Percentiles rank a stretch among this genome's conserved stretches.
Evolutionary conservation across 129 eudicot genomes (phyloP).

Genomic region (Oenanthe sinensis): DNA sequence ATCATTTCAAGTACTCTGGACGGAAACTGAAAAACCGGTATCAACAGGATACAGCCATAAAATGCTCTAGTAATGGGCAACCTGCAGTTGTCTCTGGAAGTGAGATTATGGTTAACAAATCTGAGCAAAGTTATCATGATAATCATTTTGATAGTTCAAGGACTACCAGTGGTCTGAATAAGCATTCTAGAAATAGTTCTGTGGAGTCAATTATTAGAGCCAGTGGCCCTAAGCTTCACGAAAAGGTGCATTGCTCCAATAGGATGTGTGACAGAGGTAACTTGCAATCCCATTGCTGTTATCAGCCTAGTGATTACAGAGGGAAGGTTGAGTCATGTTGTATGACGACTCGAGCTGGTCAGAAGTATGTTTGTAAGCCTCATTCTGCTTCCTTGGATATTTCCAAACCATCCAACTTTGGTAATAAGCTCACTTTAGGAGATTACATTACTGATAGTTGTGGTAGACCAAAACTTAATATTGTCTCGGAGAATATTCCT

Average conservation of each 20-base stretch:
- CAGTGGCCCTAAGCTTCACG: slow-evolving; percentile 35
- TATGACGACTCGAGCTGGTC: slow-evolving; percentile 12
- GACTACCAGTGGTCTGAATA: slow-evolving; percentile 37
- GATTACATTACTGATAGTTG: slow-evolving; percentile 35
- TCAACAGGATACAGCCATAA: slow-evolving; percentile 16
- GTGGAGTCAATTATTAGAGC: slow-evolving; percentile 32
- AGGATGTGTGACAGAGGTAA: slow-evolving; percentile 45
- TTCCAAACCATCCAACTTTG: slow-evolving; percentile 41
- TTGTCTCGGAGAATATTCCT: slow-evolving; percentile 20
- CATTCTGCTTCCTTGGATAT: slow-evolving; percentile 39
- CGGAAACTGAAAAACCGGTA: slow-evolving; percentile 38
- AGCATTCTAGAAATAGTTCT: slow-evolving; percentile 39
- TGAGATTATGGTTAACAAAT: slow-evolving; percentile 38
- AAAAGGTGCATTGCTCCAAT: slow-evolving; percentile 41
- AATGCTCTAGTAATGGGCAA: slow-evolving; percentile 50
- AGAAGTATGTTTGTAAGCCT: slow-evolving; percentile 27
- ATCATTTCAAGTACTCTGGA: slow-evolving; percentile 29
- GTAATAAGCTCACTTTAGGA: slow-evolving; percentile 38
- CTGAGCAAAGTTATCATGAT: slow-evolving; percentile 44
- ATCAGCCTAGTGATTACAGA: slow-evolving; percentile 49
- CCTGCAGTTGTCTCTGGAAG: slow-evolving; percentile 34
- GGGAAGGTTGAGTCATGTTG: slow-evolving; percentile 30
- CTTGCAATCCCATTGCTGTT: slow-evolving; percentile 50
- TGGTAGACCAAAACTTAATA: slow-evolving; percentile 45
- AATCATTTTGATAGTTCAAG: slow-evolving; percentile 37